A percentile compares a stretch with the other conserved stretches of the same genome.
phyloP scores from a whole-genome alignment of 1,284 basidiomycete genomes.

The Chalciporus sp. region DNA sequence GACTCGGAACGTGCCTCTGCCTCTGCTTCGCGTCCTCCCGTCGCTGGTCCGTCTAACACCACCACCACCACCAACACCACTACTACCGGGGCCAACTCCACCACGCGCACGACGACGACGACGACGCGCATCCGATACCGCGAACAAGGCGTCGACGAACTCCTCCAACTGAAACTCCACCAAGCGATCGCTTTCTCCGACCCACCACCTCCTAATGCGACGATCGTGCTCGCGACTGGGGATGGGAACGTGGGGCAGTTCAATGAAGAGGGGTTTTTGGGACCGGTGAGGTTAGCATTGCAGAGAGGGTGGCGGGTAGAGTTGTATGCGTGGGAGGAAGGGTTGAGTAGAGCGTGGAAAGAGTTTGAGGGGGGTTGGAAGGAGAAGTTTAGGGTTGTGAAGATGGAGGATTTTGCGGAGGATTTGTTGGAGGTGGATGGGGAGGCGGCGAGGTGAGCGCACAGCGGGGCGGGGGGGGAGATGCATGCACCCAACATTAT shows the following conservation, averaged over 20 bases:
- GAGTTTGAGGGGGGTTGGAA: conserved; percentile 57
- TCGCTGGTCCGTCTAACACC: conserved; percentile 11
- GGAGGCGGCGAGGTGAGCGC: conserved; percentile 21
- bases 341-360: conserved; percentile 72
- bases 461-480: background rate
- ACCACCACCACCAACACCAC: background rate
- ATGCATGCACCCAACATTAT: background rate
- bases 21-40: background rate
- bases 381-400: conserved; percentile 53
- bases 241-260: conserved; percentile 89
- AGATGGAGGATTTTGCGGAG: conserved; percentile 62
- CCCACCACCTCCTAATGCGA: conserved; percentile 60
- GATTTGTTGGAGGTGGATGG: conserved; percentile 49
- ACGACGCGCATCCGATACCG: conserved; percentile 53
- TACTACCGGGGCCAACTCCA: no score
- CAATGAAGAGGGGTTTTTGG: conserved; percentile 85
- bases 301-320: conserved; percentile 88
- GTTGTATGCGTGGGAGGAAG: conserved; percentile 83
- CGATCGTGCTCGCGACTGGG: conserved; percentile 86
- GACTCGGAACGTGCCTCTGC: conserved; percentile 22
- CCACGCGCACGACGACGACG: background rate
- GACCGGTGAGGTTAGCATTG: conserved; percentile 79
- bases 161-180: conserved; percentile 84
- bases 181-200: conserved; percentile 76
- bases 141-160: conserved; percentile 87